Base-by-base conservation (phyloP, 345 rosid species). In the Rhodomyrtus tomentosa region DNA sequence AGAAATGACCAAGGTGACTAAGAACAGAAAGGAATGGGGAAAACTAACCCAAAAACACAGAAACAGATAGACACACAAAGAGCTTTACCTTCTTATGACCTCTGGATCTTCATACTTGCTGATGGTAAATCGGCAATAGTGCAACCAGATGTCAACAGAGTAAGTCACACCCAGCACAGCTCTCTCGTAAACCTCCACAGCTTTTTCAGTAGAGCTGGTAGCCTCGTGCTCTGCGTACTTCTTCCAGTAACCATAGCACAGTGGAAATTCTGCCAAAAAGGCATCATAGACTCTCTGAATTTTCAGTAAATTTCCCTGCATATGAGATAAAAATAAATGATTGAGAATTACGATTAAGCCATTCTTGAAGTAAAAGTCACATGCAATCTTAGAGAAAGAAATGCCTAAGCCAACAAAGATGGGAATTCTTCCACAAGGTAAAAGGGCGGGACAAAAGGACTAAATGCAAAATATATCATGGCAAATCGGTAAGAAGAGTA, bases 241-340 rank as follows among this genome's bases (percentile, higher is more conserved):
- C 91, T 97, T 95, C 99, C 99, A 97, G 83, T 95, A 97, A 85
- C 99, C 99, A 93, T 95, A 98, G 87, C 99, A 98, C 87, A 96
- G 84, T 58, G 98, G 99, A 76, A 95, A 98, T 88, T 98, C 99
- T 52, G 94, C 97, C 84, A 98, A 89, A 90, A 97, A 97, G 49
- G 93, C 91, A 91, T 95, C 99, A 88, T 97, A 97, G 10, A 95
- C 98, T 88, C 91, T 92, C 82, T 90, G 91, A 58, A 97, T 97
- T 89, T 95, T 97, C 86, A 91, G 54, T 83, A 95, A 93, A 54
- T 91, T 93, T 84, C 94, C 98, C 99, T 97, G 94, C 87, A 92
- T 24, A 86, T 11, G 62, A 82, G 52, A 80, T 52, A 59, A 59
- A 22, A 62, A 53, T 58, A n/a, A 58, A 22, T 21, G 15, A 56